These are phyloP conservation scores for Hypomontagnella monticulosa DNA, from an alignment of 495 filamentous ascomycete genomes.

Conservation along the genomic window DNA sequence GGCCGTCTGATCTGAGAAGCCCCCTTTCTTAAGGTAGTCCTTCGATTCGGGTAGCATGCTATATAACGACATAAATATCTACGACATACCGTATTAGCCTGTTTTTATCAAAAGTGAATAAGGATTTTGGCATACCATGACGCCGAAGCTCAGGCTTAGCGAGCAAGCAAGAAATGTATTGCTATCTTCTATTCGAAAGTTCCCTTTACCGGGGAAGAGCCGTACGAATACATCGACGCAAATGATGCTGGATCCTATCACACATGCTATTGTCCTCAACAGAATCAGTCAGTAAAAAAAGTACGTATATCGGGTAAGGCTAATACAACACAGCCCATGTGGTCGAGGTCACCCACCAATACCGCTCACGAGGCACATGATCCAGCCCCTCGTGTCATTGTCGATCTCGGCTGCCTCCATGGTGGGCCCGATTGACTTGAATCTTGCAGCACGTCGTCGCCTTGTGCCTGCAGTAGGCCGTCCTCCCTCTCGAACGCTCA, in stretches of 20 bases:
- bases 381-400: slow-evolving; percentile 93
- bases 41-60: slow-evolving; percentile 91
- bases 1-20: slow-evolving; percentile 70
- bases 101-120: slow-evolving; percentile 1
- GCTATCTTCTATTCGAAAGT: slow-evolving; percentile 90
- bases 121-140: slow-evolving; percentile 76
- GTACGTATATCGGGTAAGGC: background rate
- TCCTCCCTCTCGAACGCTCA: slow-evolving; percentile 25
- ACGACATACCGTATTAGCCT: slow-evolving; percentile 34
- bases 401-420: slow-evolving; percentile 59
- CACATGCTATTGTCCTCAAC: slow-evolving; percentile 69
- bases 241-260: slow-evolving; percentile 83
- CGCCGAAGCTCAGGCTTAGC: slow-evolving; percentile 91
- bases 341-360: slow-evolving; percentile 60
- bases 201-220: slow-evolving; percentile 71
- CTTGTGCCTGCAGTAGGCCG: slow-evolving; percentile 31
- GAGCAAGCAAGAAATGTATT: slow-evolving; percentile 87
- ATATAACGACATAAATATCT: slow-evolving; percentile 94
- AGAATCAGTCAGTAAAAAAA: background rate
- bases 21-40: slow-evolving; percentile 74
- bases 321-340: slow-evolving; percentile 11
- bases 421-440: slow-evolving; percentile 27
- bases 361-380: slow-evolving; percentile 87
- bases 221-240: slow-evolving; percentile 83
- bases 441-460: slow-evolving; percentile 23